phyloP scores from a whole-genome alignment of 805 yeast genomes.

The Pichia ethanolica region DNA sequence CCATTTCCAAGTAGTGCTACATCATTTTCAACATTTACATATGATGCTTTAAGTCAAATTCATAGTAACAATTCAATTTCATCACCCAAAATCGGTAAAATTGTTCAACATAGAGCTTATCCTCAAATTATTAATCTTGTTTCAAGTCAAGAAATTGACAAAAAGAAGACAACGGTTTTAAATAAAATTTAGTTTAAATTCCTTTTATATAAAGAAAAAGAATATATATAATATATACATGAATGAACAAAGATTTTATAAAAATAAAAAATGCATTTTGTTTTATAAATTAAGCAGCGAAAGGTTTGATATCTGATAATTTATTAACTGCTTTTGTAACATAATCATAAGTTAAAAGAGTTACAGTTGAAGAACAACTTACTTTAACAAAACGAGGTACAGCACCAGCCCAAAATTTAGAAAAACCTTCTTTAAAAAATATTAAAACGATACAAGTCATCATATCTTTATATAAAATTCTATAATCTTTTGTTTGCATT shows the following conservation, averaged over 20 bases:
- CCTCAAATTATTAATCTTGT: no score
- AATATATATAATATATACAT: no score
- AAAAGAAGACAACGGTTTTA: no score
- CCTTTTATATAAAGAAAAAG: no score
- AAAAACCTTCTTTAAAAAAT: slow-evolving; percentile 38
- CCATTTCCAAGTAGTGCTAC: not conserved
- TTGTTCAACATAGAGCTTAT: no score
- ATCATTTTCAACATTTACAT: not conserved
- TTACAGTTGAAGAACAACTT: slow-evolving; percentile 62
- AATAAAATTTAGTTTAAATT: no score
- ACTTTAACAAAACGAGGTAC: slow-evolving; percentile 64
- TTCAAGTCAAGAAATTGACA: no score
- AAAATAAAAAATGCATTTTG: no score
- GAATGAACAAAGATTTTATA: no score
- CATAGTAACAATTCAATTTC: no score
- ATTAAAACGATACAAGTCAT: slow-evolving; percentile 46
- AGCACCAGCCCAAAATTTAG: slow-evolving; percentile 52
- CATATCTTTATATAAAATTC: slow-evolving; percentile 49
- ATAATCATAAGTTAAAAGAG: slow-evolving; percentile 55
- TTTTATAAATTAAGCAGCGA: slow-evolving; percentile 16
- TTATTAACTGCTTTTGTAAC: slow-evolving; percentile 39
- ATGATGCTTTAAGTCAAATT: no score
- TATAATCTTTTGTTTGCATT: slow-evolving; percentile 72
- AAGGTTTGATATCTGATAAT: slow-evolving; percentile 24
- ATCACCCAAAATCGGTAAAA: no score